Conservation (phyloP, 768 basidiomycete genomes). For the Hypholoma fasciculare region DNA sequence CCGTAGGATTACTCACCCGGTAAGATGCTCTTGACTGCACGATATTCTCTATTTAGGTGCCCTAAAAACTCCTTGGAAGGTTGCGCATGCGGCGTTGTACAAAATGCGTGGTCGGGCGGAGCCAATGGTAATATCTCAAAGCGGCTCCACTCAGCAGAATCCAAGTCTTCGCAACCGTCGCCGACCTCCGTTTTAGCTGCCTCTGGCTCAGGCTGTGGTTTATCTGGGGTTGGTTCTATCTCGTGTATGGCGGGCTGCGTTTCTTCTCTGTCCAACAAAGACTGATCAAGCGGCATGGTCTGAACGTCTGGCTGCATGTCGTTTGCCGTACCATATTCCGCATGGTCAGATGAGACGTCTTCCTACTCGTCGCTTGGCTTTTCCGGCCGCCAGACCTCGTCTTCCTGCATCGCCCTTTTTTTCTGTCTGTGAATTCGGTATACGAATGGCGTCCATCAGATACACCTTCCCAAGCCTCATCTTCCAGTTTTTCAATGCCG, state of each 20-base stretch:
- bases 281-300: slow-evolving; percentile 14
- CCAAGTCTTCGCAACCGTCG: slow-evolving; percentile 27
- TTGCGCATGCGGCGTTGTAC: slow-evolving; percentile 55
- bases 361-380: slow-evolving; percentile 43
- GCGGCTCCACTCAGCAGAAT: slow-evolving; percentile 65
- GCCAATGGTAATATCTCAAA: slow-evolving; percentile 78
- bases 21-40: slow-evolving; percentile 72
- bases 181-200: background rate
- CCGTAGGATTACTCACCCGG: slow-evolving; percentile 61
- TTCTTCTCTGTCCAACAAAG: slow-evolving; percentile 3
- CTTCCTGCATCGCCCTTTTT: slow-evolving; percentile 39
- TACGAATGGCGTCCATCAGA: slow-evolving; percentile 43
- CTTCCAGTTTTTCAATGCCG: slow-evolving; percentile 77
- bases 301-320: background rate
- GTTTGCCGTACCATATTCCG: slow-evolving; percentile 21
- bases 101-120: slow-evolving; percentile 83
- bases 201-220: background rate
- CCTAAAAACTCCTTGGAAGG: slow-evolving; percentile 74
- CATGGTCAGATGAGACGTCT: slow-evolving; percentile 27
- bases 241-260: background rate
- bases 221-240: background rate
- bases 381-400: slow-evolving; percentile 48
- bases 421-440: slow-evolving; percentile 42
- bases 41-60: slow-evolving; percentile 83
- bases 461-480: slow-evolving; percentile 58